Evolutionary conservation across 345 rosid genomes (phyloP).

Genomic region (Tarenaya hassleriana): DNA sequence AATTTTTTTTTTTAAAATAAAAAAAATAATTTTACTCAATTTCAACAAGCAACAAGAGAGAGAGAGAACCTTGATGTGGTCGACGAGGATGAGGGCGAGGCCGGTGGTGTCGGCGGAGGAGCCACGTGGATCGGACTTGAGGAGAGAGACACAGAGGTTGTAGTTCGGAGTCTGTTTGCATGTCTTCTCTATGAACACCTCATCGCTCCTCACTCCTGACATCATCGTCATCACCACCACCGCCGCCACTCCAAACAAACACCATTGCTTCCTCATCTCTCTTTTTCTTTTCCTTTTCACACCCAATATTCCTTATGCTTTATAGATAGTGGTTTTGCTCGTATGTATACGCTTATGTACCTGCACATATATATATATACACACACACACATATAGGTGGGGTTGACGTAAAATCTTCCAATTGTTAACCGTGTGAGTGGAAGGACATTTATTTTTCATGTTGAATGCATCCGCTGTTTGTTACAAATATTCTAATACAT

Average conservation of each 20-base stretch:
- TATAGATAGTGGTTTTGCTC: too few species aligned
- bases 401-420: neutral
- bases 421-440: neutral
- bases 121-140: slow-evolving; percentile 32
- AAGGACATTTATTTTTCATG: neutral
- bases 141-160: slow-evolving; percentile 28
- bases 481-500: too few species aligned
- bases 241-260: neutral
- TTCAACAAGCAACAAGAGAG: neutral
- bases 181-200: slow-evolving; percentile 17
- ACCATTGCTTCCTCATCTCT: slow-evolving; percentile 6
- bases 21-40: too few species aligned
- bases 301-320: too few species aligned
- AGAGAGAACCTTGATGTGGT: slow-evolving; percentile 21
- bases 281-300: neutral
- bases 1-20: too few species aligned
- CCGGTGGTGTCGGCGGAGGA: slow-evolving; percentile 26
- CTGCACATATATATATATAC: neutral
- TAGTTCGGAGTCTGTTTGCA: slow-evolving; percentile 31
- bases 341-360: too few species aligned
- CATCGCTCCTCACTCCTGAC: neutral
- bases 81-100: slow-evolving; percentile 28
- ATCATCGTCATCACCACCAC: slow-evolving; percentile 11
- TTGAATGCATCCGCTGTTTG: too few species aligned
- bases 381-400: neutral